Evolutionary conservation across 2,329 filamentous ascomycete genomes (phyloP).

Genomic region (Sporothrix mexicana): DNA sequence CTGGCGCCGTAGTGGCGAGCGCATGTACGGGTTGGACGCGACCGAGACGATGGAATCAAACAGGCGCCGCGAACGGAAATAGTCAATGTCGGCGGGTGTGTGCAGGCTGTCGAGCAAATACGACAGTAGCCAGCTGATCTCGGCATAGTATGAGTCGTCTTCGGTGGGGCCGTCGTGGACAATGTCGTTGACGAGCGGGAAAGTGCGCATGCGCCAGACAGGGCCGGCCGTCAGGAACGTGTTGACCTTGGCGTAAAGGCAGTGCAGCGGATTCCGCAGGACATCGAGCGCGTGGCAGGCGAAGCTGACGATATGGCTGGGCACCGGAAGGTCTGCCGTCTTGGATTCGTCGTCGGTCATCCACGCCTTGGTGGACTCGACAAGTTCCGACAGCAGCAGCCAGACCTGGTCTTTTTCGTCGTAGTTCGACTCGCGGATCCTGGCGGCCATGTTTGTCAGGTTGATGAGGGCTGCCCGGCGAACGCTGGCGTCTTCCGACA

Average conservation of each 20-base stretch:
- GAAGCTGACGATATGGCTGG: slow-evolving; percentile 78
- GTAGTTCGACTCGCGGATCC: slow-evolving; percentile 71
- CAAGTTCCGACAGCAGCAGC: slow-evolving; percentile 78
- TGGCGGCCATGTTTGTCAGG: slow-evolving; percentile 68
- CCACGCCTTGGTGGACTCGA: slow-evolving; percentile 68
- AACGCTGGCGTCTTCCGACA: slow-evolving; percentile 75
- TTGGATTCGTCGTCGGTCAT: slow-evolving; percentile 52
- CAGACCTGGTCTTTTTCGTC: slow-evolving; percentile 79
- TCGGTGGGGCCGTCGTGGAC: slow-evolving; percentile 70
- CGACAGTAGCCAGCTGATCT: slow-evolving; percentile 75
- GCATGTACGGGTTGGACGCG: slow-evolving; percentile 70
- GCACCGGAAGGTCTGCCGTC: slow-evolving; percentile 55
- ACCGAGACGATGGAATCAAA: slow-evolving; percentile 77
- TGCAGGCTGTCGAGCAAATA: slow-evolving; percentile 73
- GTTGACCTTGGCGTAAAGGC: slow-evolving; percentile 86
- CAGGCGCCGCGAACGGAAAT: slow-evolving; percentile 66
- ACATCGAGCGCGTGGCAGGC: slow-evolving; percentile 72
- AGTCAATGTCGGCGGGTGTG: slow-evolving; percentile 62
- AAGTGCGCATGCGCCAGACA: slow-evolving; percentile 70
- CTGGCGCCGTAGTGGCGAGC: slow-evolving; percentile 63
- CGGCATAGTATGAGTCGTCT: slow-evolving; percentile 74
- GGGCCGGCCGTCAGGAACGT: slow-evolving; percentile 79
- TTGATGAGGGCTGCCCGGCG: slow-evolving; percentile 77
- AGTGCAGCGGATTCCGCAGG: slow-evolving; percentile 76
- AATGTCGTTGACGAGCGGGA: slow-evolving; percentile 71